Evolutionary conservation across 148 eudicot genomes (phyloP), one percentile per base, ranked within the genome.

Genomic region (Diospyros lotus): DNA sequence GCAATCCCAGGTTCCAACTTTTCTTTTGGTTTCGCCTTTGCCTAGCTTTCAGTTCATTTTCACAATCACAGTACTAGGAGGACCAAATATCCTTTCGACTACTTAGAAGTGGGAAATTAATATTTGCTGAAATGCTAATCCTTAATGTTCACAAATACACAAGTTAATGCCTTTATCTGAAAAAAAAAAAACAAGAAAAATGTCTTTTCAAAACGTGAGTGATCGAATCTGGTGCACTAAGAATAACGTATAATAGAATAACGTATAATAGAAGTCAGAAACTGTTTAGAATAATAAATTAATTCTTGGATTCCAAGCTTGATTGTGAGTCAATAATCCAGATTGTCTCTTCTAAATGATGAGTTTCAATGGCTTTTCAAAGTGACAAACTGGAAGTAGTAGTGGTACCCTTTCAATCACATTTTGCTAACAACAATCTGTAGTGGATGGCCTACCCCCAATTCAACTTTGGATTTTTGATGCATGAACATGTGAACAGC

Each of bases 371-470:
- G 17, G 17, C 46, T 17, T 56, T 14, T 54, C 42, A 56, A 12
- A 9, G 42, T 38, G 62, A 42, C 28, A 18, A 71, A 55, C 58
- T 72, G 74, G 74, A 56, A 14, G 17, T 15, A 28, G 28, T 59
- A 62, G 13, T 62, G 65, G 39, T 62, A 10, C 42, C 41, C 44
- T 62, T 38, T 62, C 58, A 54, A 54, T 54, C 28, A 7, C 65
- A 62, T 62, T 28, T 9, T 62, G 65, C 44, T 62, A 8, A 28
- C 42, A 62, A 62, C 65, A 54, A 62, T 2, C 39, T 62, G 65
- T 62, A 40, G 55, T 60, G 75, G 75, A 46, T 72, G 75, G 43
- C 75, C 66, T 40, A 70, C 73, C 18, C 15, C 13, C 0, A 54
- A 6, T 28, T 62, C 28, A 28, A 39, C 65, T 62, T 62, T 62